These are phyloP conservation scores for Lyophyllum semitale DNA, from an alignment of 768 basidiomycete species.

Conservation along the genomic window DNA sequence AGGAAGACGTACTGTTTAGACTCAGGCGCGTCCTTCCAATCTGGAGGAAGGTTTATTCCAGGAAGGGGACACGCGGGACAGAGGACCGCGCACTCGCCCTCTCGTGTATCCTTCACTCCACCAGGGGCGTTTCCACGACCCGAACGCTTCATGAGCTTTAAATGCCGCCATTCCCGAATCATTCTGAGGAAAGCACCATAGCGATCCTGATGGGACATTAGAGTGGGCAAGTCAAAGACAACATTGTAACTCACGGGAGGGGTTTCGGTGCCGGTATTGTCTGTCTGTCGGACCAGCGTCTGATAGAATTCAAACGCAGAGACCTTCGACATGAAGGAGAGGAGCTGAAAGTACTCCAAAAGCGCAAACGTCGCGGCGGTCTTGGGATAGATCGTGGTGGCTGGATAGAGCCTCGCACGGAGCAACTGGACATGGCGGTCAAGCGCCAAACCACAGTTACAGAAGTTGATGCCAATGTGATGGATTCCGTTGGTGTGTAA, in stretches of 20 bases:
- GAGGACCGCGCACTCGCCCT: slow-evolving; percentile 21
- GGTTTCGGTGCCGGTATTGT: slow-evolving; percentile 5
- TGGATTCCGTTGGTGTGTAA: slow-evolving; percentile 3
- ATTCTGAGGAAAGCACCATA: slow-evolving; percentile 6
- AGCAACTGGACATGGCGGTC: slow-evolving; percentile 11
- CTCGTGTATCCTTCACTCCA: slow-evolving; percentile 3
- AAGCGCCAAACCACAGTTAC: slow-evolving; percentile 1
- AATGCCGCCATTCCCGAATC: slow-evolving; percentile 13
- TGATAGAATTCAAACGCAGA: slow-evolving; percentile 9
- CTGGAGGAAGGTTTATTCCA: slow-evolving; percentile 22
- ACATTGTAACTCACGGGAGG: slow-evolving; percentile 1
- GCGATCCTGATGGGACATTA: slow-evolving; percentile 11
- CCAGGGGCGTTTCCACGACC: slow-evolving; percentile 17
- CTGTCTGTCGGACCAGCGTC: not conserved
- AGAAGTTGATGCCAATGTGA: slow-evolving; percentile 5
- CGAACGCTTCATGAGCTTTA: slow-evolving; percentile 15
- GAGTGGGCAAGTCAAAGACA: too few relatives aligned
- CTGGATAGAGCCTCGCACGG: not conserved
- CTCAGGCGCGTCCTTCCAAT: slow-evolving; percentile 16
- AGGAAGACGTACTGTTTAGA: slow-evolving; percentile 10
- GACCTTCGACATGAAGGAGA: slow-evolving; percentile 9
- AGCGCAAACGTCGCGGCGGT: slow-evolving; percentile 5
- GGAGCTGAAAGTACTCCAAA: slow-evolving; percentile 9
- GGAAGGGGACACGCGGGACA: slow-evolving; percentile 32
- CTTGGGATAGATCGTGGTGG: not conserved